Base-by-base conservation (phyloP, 176 grass and related monocot genomes). In the Oryza nivara region DNA sequence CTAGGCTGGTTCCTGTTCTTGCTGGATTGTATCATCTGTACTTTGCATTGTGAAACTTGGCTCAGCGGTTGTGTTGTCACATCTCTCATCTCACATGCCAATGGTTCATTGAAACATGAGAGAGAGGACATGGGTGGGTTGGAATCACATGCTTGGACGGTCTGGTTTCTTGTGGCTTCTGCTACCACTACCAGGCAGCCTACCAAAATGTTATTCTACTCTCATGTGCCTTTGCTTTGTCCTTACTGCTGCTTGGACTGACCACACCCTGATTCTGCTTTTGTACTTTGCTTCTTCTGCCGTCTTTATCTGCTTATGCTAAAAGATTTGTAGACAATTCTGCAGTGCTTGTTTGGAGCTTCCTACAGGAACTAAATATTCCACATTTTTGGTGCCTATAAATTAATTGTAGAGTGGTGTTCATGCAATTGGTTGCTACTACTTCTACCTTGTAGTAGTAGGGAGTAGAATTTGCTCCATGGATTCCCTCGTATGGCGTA, bases 101-200 rank as follows among this genome's bases (percentile, higher is more conserved):
- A 52, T 67, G 69, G 9, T 44, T 32, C 78, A 8, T 45, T 32
- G 20, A 46, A 72, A 72, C 28, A 15, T 19, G 6, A 11, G 2
- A 49, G 66, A 86, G 56, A 76, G 79, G 73, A 41, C 30, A 13
- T 67, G 56, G 56, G 49, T 72, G 78, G 19, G 36, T 67, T 85
- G 87, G 83, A 78, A 76, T 90, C 88, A 86, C 88, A 90, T 86
- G 88, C 83, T 73, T 83, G 74, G 68, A 78, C 73, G 83, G 77
- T n/a, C 73, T 81, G 73, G 35, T 82, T 78, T 67, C 77, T 73
- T 86, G 78, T 82, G 78, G 77, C 23, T 16, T 72, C 22, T 73
- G 88, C 44, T 61, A 38, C 68, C 28, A 63, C 44, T 46, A 49
- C 68, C 26, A 63, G 0, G 11, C 19, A 78, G 11, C 63, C 28